Conservation (phyloP, 2,329 filamentous ascomycete genomes). For the Metarhizium brunneum region DNA sequence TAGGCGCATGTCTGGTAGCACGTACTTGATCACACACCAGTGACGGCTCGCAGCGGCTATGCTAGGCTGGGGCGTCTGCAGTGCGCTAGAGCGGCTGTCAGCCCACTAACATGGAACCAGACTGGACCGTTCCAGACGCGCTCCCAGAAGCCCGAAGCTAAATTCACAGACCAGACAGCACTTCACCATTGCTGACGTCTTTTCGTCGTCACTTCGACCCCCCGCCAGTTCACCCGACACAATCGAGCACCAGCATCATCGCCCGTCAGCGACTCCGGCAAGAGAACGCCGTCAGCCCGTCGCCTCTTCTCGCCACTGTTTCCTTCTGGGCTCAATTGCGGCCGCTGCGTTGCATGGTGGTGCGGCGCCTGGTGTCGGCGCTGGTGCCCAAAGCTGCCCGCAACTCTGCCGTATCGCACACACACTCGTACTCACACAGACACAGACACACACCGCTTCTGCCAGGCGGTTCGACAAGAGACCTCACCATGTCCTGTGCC, state of each 20-base stretch:
- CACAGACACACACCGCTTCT: not conserved
- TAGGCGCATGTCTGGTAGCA: too few relatives aligned
- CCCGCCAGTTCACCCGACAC: not conserved
- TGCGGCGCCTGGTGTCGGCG: not conserved
- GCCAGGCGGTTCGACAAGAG: not conserved
- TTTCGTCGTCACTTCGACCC: not conserved
- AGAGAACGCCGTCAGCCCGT: not conserved
- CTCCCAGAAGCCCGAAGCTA: too few relatives aligned
- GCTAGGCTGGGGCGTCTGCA: too few relatives aligned
- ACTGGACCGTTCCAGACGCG: too few relatives aligned
- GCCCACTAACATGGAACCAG: too few relatives aligned
- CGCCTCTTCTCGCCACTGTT: not conserved
- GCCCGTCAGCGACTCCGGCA: not conserved
- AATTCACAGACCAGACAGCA: too few relatives aligned
- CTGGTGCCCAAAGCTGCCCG: not conserved
- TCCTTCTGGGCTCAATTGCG: not conserved
- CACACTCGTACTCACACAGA: not conserved
- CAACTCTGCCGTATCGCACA: not conserved
- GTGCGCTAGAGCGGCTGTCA: too few relatives aligned
- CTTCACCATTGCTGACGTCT: too few relatives aligned
- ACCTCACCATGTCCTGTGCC: conserved; percentile 19
- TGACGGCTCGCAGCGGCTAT: too few relatives aligned
- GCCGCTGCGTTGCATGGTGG: not conserved
- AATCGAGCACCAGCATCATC: not conserved
- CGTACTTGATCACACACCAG: too few relatives aligned